Conservation (phyloP, 441 rosid species). For the Mallotus repandus region DNA sequence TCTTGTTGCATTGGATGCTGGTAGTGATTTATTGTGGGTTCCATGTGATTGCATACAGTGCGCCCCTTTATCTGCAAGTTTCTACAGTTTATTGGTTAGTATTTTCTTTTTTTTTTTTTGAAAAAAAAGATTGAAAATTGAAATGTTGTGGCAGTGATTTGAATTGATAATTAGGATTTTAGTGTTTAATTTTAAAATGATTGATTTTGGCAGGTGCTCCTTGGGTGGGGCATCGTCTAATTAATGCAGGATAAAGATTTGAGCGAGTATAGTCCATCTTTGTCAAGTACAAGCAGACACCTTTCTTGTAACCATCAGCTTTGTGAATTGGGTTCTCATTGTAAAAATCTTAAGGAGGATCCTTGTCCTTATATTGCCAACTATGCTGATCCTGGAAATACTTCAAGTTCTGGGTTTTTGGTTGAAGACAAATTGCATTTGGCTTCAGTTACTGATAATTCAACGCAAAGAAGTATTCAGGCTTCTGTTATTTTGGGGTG, state of each 20-base stretch:
- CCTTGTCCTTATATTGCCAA: constrained; percentile 60
- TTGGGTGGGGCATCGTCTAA: constrained; percentile 65
- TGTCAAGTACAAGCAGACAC: constrained; percentile 61
- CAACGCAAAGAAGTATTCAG: constrained; percentile 39
- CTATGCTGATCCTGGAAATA: constrained; percentile 46
- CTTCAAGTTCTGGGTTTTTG: constrained; percentile 75
- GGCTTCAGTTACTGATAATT: constrained; percentile 36
- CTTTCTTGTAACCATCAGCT: constrained; percentile 61
- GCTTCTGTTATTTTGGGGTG: constrained; percentile 76
- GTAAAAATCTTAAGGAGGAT: constrained; percentile 55
- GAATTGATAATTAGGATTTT: constrained; percentile 27
- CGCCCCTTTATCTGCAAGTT: constrained; percentile 65
- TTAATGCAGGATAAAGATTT: constrained; percentile 82
- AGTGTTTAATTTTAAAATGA: constrained; percentile 62
- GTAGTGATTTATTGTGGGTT: constrained; percentile 84
- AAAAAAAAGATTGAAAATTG: no score
- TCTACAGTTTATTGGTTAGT: constrained; percentile 62
- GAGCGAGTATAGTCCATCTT: constrained; percentile 63
- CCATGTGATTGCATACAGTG: constrained; percentile 86
- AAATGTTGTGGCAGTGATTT: neutral
- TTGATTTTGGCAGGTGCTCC: constrained; percentile 95
- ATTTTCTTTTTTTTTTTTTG: neutral
- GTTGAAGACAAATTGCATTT: constrained; percentile 63
- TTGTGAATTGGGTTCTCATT: constrained; percentile 50
- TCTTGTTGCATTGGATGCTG: constrained; percentile 81